Evolutionary conservation across 305 asterid genomes (phyloP).

Genomic region (Euphrasia arctica): DNA sequence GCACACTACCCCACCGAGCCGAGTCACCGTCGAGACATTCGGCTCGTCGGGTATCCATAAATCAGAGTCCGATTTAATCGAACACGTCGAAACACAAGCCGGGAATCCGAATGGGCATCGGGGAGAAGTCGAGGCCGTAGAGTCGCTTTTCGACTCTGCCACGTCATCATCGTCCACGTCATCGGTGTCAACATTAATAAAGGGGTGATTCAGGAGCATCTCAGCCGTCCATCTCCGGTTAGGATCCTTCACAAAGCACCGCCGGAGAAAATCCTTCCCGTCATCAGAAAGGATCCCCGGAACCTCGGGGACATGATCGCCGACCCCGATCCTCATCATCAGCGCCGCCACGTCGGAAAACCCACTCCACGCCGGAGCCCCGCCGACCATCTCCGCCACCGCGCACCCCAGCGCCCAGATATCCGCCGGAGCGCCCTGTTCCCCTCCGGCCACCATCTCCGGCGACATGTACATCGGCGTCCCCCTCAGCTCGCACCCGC

Average conservation of each 20-base stretch:
- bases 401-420: constrained; percentile 59
- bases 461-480: constrained; percentile 60
- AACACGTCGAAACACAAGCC: constrained; percentile 42
- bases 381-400: constrained; percentile 42
- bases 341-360: constrained; percentile 56
- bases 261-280: constrained; percentile 46
- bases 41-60: constrained; percentile 15
- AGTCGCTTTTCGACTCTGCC: constrained; percentile 16
- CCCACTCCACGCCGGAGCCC: constrained; percentile 25
- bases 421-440: constrained; percentile 49
- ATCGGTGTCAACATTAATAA: constrained; percentile 23
- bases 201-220: constrained; percentile 62
- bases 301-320: constrained; percentile 50
- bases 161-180: not conserved
- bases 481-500: constrained; percentile 28
- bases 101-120: constrained; percentile 62
- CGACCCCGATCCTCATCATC: constrained; percentile 55
- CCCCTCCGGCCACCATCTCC: constrained; percentile 46
- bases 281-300: constrained; percentile 53
- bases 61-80: constrained; percentile 31
- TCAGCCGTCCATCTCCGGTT: constrained; percentile 62
- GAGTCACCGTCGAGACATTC: constrained; percentile 32
- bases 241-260: constrained; percentile 51
- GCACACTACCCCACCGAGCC: constrained; percentile 36
- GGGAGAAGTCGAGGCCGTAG: constrained; percentile 39